These are phyloP conservation scores for Elasticomyces elasticus DNA, from an alignment of 495 filamentous ascomycete genomes.

Conservation along the genomic window DNA sequence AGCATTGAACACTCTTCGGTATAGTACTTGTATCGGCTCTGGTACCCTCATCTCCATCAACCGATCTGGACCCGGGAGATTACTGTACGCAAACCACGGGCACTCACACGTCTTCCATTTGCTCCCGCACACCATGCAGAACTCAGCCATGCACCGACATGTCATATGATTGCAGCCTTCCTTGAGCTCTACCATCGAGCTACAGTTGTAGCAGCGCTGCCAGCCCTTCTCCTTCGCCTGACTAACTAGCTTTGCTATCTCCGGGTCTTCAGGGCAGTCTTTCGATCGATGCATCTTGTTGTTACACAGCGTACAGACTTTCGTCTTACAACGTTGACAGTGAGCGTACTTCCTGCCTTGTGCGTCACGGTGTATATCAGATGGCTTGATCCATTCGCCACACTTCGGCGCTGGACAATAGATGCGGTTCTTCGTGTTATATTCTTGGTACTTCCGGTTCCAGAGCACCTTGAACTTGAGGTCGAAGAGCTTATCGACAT, in stretches of 20 bases:
- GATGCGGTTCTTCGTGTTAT: slow-evolving; percentile 59
- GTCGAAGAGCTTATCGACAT: slow-evolving; percentile 66
- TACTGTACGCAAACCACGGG: slow-evolving; percentile 63
- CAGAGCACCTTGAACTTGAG: slow-evolving; percentile 61
- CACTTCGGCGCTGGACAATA: slow-evolving; percentile 64
- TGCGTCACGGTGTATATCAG: slow-evolving; percentile 46
- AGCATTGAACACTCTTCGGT: slow-evolving; percentile 20
- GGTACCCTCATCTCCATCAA: slow-evolving; percentile 50
- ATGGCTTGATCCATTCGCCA: slow-evolving; percentile 65
- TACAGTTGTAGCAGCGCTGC: slow-evolving; percentile 68
- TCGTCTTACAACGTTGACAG: slow-evolving; percentile 59
- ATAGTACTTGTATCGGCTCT: slow-evolving; percentile 21
- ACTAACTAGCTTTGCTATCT: slow-evolving; percentile 53
- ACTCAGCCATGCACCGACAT: slow-evolving; percentile 69
- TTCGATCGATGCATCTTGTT: slow-evolving; percentile 57
- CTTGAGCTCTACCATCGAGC: slow-evolving; percentile 63
- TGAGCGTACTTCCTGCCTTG: slow-evolving; percentile 45
- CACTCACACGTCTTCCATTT: slow-evolving; percentile 79
- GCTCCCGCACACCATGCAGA: slow-evolving; percentile 69
- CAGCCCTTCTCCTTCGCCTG: slow-evolving; percentile 62
- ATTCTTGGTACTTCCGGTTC: slow-evolving; percentile 68
- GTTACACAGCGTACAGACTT: slow-evolving; percentile 65
- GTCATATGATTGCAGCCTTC: slow-evolving; percentile 82
- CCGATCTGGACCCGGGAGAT: slow-evolving; percentile 45
- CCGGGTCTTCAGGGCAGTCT: slow-evolving; percentile 64